Evolutionary conservation across 2,329 filamentous ascomycete species (phyloP), one percentile per base, ranked within the genome.

Genomic region (Ilyonectria robusta): DNA sequence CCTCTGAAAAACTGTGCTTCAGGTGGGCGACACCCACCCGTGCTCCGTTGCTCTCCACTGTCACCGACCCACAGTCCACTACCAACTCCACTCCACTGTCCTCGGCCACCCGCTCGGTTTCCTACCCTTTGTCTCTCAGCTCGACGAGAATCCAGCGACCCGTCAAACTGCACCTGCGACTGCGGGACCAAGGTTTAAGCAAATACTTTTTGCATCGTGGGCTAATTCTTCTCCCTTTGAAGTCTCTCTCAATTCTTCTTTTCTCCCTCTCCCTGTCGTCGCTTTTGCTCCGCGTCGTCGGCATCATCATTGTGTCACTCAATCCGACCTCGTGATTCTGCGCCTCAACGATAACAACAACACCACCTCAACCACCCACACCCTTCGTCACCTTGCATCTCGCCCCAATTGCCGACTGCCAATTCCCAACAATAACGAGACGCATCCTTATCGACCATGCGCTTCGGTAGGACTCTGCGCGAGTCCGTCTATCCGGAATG

Each of bases 381-480:
- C 17, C 15, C 17, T n/a, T n/a, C 15, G 31, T 46, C 54, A 58
- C 48, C 50, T 60, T 50, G 62, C 42, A 26, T 44, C 54, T 56
- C 50, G n/a, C 67, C 37, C n/a, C 54, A 65, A 64, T 63, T 64
- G 62, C 61, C 57, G 63, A 50, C 51, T 35, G 17, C 31, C 33
- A 44, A 17, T 50, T 23, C 50, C 29, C 35, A 40, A 62, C 26
- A 35, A 23, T 65, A 44, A 53, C 48, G 59, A 57, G 44, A 59
- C 54, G 46, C 46, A n/a, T 54, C 37, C 29, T 53, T 57, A 40
- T 44, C 31, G 65, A 69, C 58, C 56, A 98, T 99, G 96, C 93
- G 94, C 76, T 99, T 98, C 85, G 95, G 95, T 70, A 94, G 91
- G 84, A 98, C 94, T 58, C 88, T 99, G 67, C 90, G 91, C 76